These are phyloP conservation scores for Populus pruinosa DNA, from an alignment of 345 rosid genomes.

Conservation along the genomic window DNA sequence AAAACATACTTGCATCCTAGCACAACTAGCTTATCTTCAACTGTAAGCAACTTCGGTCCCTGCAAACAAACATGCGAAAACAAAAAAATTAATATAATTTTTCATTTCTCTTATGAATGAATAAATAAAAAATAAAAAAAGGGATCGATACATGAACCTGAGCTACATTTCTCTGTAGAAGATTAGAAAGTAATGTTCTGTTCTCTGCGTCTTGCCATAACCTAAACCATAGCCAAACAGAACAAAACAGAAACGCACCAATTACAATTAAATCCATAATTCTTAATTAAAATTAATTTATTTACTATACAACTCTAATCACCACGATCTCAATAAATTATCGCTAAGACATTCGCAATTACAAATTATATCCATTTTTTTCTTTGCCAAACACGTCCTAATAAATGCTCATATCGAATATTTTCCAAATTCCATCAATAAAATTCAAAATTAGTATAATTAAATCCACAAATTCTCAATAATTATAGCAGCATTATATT, in stretches of 20 bases:
- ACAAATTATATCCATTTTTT: background rate
- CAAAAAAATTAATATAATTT: conserved; percentile 1
- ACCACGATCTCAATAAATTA: background rate
- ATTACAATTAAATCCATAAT: background rate
- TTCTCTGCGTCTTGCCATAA: conserved; percentile 98
- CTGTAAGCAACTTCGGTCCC: conserved; percentile 86
- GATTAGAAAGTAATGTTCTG: conserved; percentile 57
- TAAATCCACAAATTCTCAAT: background rate
- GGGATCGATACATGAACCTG: conserved; percentile 42
- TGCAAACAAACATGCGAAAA: conserved; percentile 27
- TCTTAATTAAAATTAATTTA: background rate
- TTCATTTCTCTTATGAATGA: background rate
- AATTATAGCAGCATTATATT: background rate
- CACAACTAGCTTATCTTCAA: conserved; percentile 73
- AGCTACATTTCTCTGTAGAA: conserved; percentile 62
- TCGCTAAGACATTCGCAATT: background rate
- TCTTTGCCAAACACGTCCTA: background rate
- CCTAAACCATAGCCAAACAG: conserved; percentile 31
- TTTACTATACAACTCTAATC: background rate
- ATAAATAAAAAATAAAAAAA: background rate
- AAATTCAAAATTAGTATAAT: background rate
- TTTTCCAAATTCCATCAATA: too few relatives aligned
- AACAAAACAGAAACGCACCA: too few relatives aligned
- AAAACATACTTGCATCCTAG: conserved; percentile 88
- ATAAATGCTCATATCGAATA: background rate